Percentiles rank a stretch among this genome's conserved stretches.
phyloP scores from a whole-genome alignment of 116 monocot genomes.

The Thalassia testudinum region DNA sequence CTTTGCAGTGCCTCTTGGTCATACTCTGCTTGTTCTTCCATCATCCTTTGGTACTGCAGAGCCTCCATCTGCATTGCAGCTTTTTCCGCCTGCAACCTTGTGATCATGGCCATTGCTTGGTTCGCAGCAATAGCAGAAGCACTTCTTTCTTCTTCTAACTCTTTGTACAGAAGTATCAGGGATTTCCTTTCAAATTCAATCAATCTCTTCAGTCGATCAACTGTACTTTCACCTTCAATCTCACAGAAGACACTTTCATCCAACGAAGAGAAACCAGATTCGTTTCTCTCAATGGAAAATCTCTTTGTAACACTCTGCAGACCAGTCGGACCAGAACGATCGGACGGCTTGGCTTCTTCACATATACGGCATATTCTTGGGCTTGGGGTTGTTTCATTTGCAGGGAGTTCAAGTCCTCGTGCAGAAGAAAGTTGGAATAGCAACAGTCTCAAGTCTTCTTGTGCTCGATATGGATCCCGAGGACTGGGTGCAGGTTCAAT shows the following conservation, averaged over 20 bases:
- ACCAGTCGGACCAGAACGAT: slow-evolving; percentile 18
- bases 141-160: slow-evolving; percentile 93
- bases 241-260: slow-evolving; percentile 66
- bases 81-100: slow-evolving; percentile 94
- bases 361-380: slow-evolving; percentile 26
- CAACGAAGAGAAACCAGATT: slow-evolving; percentile 45
- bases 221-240: slow-evolving; percentile 57
- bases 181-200: slow-evolving; percentile 75
- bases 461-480: slow-evolving; percentile 41
- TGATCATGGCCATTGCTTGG: slow-evolving; percentile 99
- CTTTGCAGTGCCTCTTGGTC: slow-evolving; percentile 76
- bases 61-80: slow-evolving; percentile 96
- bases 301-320: slow-evolving; percentile 41
- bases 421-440: slow-evolving; percentile 53
- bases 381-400: slow-evolving; percentile 34
- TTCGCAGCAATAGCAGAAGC: slow-evolving; percentile 93
- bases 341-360: slow-evolving; percentile 30
- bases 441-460: slow-evolving; percentile 58
- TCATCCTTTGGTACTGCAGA: slow-evolving; percentile 86
- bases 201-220: slow-evolving; percentile 51
- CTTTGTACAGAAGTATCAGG: slow-evolving; percentile 55
- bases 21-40: slow-evolving; percentile 97
- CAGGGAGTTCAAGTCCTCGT: slow-evolving; percentile 38
- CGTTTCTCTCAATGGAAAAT: slow-evolving; percentile 54
- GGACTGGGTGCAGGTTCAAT: slow-evolving; percentile 30